Conservation (phyloP, 768 basidiomycete genomes). For the Amanita rubescens region DNA sequence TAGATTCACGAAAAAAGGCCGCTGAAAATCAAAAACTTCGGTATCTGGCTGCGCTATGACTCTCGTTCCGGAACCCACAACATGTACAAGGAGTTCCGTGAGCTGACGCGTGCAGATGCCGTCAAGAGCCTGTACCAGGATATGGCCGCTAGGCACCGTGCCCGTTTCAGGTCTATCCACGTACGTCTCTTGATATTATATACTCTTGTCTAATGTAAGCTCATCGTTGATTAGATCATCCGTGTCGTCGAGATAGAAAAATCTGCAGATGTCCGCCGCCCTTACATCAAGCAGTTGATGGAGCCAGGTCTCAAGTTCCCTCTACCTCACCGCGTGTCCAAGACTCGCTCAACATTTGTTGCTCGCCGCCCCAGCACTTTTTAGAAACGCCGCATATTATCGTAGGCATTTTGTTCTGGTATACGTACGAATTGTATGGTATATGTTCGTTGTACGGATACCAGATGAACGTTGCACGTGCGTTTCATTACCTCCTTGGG, state of each 20-base stretch:
- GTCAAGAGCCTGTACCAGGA: slow-evolving; percentile 98
- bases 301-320: slow-evolving; percentile 93
- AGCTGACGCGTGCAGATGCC: slow-evolving; percentile 88
- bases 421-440: no score
- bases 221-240: slow-evolving; percentile 59
- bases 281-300: slow-evolving; percentile 97
- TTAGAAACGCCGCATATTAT: slow-evolving; percentile 19
- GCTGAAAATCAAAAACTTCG: slow-evolving; percentile 99
- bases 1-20: slow-evolving; percentile 99
- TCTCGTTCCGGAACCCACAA: slow-evolving; percentile 99
- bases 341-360: slow-evolving; percentile 73
- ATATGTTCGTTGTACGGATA: no score
- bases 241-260: slow-evolving; percentile 96
- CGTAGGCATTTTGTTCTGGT: no score
- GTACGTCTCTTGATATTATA: slow-evolving; percentile 36
- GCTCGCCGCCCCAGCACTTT: slow-evolving; percentile 75
- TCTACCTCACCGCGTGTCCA: slow-evolving; percentile 81
- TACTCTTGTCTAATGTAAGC: neutral
- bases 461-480: no score
- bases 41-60: slow-evolving; percentile 99
- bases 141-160: slow-evolving; percentile 98
- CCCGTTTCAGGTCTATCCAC: slow-evolving; percentile 98
- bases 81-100: slow-evolving; percentile 99
- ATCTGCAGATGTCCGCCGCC: slow-evolving; percentile 84
- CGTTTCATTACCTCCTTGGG: slow-evolving; percentile 9